Evolutionary conservation across 345 rosid species (phyloP), one percentile per base, ranked within the genome.

Genomic region (Orychophragmus violaceus): DNA sequence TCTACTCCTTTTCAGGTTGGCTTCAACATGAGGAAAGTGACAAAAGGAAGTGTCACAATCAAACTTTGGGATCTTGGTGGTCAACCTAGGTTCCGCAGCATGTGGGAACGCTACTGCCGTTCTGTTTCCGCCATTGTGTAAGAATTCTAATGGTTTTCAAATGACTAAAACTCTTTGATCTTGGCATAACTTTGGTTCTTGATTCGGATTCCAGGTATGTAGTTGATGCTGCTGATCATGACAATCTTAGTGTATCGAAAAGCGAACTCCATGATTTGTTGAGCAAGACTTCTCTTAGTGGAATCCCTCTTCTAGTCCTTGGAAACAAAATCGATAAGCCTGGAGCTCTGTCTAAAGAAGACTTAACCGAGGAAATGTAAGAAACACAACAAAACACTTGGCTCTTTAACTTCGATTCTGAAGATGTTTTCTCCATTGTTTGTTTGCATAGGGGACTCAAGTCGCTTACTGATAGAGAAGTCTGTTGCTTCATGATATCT

Each of bases 61-160:
- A 91, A 91, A 74, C 76, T 91, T 68, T 91, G 97, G 96, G 97
- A 90, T 80, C 95, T 85, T 44, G 96, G 96, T 64, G 97, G 97
- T 80, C 87, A 88, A 68, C 97, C 95, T 49, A 82, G 97, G 77
- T 87, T 90, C 71, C 94, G 97, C 75, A 87, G 97, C 55, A 90
- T 90, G 94, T 90, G 94, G 97, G 95, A 90, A 77, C 81, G 97
- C 25, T 90, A 90, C 44, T 90, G 95, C 33, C 97, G 95, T 70
- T 83, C 94, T 22, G 95, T 87, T 74, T 87, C 95, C 49, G 91
- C 97, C 8, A 87, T 90, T 52, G 94, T 87, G 91, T n/a, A n/a
- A n/a, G n/a, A n/a, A n/a, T n/a, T n/a, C n/a, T n/a, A n/a, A n/a
- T n/a, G n/a, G n/a, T n/a, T n/a, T n/a, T n/a, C n/a, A n/a, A n/a